These are phyloP conservation scores for Phaseolus coccineus DNA, from an alignment of 331 rosid genomes.

Conservation along the genomic window DNA sequence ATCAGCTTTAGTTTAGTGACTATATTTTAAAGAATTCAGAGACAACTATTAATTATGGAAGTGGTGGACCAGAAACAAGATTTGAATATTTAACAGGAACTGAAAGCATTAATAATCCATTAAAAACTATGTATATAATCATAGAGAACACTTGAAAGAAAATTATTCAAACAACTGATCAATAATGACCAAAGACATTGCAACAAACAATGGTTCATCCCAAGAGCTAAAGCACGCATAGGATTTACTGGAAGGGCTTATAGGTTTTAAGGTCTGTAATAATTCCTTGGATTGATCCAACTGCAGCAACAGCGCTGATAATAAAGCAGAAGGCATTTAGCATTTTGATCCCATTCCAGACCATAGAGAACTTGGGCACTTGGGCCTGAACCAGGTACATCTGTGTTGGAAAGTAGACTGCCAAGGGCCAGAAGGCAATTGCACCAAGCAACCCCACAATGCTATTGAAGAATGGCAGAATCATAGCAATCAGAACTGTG, in stretches of 20 bases:
- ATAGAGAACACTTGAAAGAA: not conserved
- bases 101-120: not conserved
- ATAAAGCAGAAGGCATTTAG: slow-evolving; percentile 53
- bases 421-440: slow-evolving; percentile 56
- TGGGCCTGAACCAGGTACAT: slow-evolving; percentile 53
- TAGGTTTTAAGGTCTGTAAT: slow-evolving; percentile 27
- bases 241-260: slow-evolving; percentile 46
- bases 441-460: slow-evolving; percentile 67
- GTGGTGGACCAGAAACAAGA: not conserved
- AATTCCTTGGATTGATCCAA: slow-evolving; percentile 57
- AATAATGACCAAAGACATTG: not conserved
- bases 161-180: not conserved
- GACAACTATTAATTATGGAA: no score
- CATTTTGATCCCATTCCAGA: slow-evolving; percentile 49
- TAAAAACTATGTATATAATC: not conserved
- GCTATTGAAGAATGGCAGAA: slow-evolving; percentile 69
- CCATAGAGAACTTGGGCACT: slow-evolving; percentile 48
- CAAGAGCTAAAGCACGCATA: not conserved
- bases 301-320: slow-evolving; percentile 52
- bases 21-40: not conserved
- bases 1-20: not conserved
- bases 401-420: slow-evolving; percentile 64
- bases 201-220: not conserved
- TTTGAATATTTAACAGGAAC: not conserved
- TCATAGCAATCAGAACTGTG: slow-evolving; percentile 43